These are phyloP conservation scores for Circinella minor DNA, from an alignment of 371 early-diverging fungal species.

Conservation along the genomic window DNA sequence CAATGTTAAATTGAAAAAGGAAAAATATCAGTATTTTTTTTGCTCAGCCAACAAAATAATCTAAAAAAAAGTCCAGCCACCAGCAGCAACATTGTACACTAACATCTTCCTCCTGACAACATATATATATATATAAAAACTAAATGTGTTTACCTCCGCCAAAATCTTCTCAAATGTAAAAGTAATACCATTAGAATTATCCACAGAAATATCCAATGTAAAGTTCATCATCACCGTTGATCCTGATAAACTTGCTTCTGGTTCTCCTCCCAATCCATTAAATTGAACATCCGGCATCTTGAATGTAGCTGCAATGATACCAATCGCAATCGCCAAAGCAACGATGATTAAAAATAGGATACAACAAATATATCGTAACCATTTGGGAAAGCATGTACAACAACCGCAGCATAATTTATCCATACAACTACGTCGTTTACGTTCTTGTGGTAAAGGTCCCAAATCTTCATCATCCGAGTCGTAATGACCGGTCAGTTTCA, in stretches of 20 bases:
- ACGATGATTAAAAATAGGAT: slow-evolving; percentile 37
- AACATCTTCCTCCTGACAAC: too few relatives aligned
- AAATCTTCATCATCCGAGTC: slow-evolving; percentile 25
- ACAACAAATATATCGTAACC: slow-evolving; percentile 47
- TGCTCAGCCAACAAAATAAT: not conserved
- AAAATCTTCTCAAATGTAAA: slow-evolving; percentile 58
- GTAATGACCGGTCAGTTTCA: slow-evolving; percentile 25
- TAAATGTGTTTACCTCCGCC: slow-evolving; percentile 46
- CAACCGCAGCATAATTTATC: slow-evolving; percentile 53
- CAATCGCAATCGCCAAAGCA: slow-evolving; percentile 40
- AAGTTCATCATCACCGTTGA: slow-evolving; percentile 32
- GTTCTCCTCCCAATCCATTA: slow-evolving; percentile 38
- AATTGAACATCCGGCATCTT: slow-evolving; percentile 43
- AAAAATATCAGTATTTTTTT: too few relatives aligned
- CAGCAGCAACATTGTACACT: not conserved
- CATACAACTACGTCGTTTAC: slow-evolving; percentile 32
- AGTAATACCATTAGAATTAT: slow-evolving; percentile 61
- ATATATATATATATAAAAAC: slow-evolving; percentile 4
- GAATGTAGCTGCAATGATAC: slow-evolving; percentile 46
- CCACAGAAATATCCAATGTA: slow-evolving; percentile 45
- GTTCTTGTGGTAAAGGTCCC: slow-evolving; percentile 16
- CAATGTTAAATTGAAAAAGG: not conserved
- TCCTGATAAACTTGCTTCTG: slow-evolving; percentile 28
- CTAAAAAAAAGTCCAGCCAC: not conserved
- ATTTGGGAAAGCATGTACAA: slow-evolving; percentile 50